These are phyloP conservation scores for Melaleuca quinquenervia DNA, from an alignment of 345 rosid genomes.

Conservation along the genomic window DNA sequence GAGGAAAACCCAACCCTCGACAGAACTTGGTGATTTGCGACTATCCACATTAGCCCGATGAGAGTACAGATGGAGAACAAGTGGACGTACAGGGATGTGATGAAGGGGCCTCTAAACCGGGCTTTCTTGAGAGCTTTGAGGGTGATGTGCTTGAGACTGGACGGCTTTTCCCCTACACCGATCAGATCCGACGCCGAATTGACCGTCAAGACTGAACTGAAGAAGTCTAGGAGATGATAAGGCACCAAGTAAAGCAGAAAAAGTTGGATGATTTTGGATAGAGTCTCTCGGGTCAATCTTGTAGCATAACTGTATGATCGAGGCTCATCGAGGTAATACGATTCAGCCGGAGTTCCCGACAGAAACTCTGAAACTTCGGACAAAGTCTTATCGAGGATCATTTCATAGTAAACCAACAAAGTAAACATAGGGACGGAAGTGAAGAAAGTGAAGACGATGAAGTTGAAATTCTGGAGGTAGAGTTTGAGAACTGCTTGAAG, in stretches of 20 bases:
- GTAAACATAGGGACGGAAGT: background rate
- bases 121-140: background rate
- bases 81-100: constrained; percentile 7
- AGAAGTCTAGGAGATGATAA: constrained; percentile 1
- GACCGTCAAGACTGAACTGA: background rate
- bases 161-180: background rate
- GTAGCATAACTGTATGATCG: background rate
- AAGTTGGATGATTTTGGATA: background rate
- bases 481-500: background rate
- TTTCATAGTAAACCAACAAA: background rate
- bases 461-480: background rate
- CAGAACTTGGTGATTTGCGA: constrained; percentile 7
- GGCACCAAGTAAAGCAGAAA: constrained; percentile 4
- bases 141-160: background rate
- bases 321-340: background rate
- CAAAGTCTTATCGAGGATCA: background rate
- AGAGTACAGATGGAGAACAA: constrained; percentile 11
- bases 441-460: background rate
- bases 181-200: background rate
- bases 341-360: background rate
- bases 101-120: background rate
- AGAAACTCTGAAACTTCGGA: background rate
- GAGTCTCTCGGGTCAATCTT: background rate
- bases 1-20: background rate
- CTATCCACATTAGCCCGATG: constrained; percentile 15